These are phyloP conservation scores for Lachnellula arida DNA, from an alignment of 2,329 filamentous ascomycete genomes.

Conservation along the genomic window DNA sequence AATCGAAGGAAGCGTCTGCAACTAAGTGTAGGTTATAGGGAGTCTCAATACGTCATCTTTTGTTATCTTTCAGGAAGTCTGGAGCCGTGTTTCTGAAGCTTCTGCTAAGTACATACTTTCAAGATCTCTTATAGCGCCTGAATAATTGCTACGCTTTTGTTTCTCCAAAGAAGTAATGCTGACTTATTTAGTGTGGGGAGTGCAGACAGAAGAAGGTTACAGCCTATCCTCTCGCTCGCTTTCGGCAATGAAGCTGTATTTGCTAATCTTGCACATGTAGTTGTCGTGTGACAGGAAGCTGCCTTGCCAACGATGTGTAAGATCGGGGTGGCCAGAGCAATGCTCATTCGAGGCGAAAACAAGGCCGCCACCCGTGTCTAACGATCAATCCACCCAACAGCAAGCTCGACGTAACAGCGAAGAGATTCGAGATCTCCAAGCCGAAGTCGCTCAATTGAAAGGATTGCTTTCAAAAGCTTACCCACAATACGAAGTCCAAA, in stretches of 20 bases:
- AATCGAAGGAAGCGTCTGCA: conserved; percentile 18
- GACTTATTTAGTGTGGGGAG: not conserved
- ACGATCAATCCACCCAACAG: not conserved
- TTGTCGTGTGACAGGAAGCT: conserved; percentile 8
- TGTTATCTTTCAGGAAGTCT: too few relatives aligned
- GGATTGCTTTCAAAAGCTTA: conserved; percentile 1
- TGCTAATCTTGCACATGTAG: not conserved
- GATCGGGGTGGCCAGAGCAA: conserved; percentile 4
- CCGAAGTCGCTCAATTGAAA: conserved; percentile 12
- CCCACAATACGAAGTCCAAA: not conserved
- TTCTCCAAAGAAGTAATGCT: too few relatives aligned
- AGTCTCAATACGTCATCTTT: too few relatives aligned
- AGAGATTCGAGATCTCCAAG: conserved; percentile 14
- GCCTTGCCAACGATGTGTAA: conserved; percentile 11
- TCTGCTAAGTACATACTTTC: too few relatives aligned
- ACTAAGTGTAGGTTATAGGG: not conserved
- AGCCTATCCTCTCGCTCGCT: not conserved
- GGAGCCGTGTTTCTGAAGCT: too few relatives aligned
- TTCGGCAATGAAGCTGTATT: not conserved
- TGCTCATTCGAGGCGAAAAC: conserved; percentile 7
- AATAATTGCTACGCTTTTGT: too few relatives aligned
- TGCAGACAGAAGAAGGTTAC: conserved; percentile 22
- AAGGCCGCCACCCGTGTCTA: not conserved
- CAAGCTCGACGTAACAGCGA: not conserved
- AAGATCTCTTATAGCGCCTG: too few relatives aligned